Evolutionary conservation across 2,329 filamentous ascomycete genomes (phyloP).

Genomic region (Teratosphaeria gauchensis): DNA sequence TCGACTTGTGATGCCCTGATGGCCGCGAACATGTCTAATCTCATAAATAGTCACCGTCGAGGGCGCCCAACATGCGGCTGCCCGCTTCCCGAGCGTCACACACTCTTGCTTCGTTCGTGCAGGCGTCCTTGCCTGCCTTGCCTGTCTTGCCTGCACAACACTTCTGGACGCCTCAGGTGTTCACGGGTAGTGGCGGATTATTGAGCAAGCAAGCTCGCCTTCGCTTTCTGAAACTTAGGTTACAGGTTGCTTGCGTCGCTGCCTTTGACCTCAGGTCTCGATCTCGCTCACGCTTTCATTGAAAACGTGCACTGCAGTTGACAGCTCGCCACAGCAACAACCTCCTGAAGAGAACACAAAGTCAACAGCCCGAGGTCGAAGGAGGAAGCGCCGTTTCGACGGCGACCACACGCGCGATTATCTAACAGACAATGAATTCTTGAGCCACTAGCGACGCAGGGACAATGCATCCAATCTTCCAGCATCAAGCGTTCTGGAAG

Average conservation of each 20-base stretch:
- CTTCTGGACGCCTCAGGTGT: no score
- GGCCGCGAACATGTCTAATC: not conserved
- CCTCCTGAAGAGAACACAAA: no score
- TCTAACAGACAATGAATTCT: not conserved
- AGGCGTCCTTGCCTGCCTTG: not conserved
- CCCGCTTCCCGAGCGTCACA: not conserved
- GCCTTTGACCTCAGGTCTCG: not conserved
- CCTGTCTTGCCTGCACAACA: not conserved
- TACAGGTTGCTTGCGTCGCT: not conserved
- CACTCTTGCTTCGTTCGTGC: not conserved
- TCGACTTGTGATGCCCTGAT: not conserved
- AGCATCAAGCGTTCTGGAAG: constrained; percentile 8
- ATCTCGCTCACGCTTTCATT: not conserved
- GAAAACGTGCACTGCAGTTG: no score
- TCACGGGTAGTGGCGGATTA: no score
- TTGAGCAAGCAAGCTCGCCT: not conserved
- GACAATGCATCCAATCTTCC: constrained; percentile 3
- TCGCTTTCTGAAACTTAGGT: not conserved
- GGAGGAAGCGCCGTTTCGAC: not conserved
- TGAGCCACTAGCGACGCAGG: not conserved
- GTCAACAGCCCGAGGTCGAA: no score
- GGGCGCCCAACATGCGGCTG: not conserved
- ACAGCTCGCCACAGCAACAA: no score
- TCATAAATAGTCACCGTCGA: not conserved
- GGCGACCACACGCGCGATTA: not conserved